Conservation (phyloP, 768 basidiomycete genomes). For the Mycena chlorophos region DNA sequence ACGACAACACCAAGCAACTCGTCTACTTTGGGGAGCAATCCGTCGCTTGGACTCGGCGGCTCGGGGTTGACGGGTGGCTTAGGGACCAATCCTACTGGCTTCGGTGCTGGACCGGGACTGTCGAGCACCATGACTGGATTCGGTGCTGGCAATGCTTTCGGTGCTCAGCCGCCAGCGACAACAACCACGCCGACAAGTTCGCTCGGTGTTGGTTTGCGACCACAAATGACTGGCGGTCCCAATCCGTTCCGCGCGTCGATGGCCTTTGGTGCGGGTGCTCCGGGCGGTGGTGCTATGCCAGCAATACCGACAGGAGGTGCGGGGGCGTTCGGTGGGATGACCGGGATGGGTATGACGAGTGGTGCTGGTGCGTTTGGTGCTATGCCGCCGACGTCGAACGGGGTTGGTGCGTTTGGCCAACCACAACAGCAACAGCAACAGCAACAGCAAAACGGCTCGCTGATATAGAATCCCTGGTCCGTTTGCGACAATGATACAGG, state of each 20-base stretch:
- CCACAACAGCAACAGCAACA: slow-evolving; percentile 28
- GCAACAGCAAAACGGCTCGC: slow-evolving; percentile 46
- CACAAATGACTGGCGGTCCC: slow-evolving; percentile 61
- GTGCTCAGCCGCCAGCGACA: neutral
- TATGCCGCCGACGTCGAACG: slow-evolving; percentile 15
- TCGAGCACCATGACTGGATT: slow-evolving; percentile 9
- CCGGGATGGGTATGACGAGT: slow-evolving; percentile 9
- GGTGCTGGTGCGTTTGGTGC: slow-evolving; percentile 5
- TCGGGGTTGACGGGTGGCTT: slow-evolving; percentile 29
- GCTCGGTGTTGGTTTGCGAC: slow-evolving; percentile 54
- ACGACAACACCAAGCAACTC: neutral
- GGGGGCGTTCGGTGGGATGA: slow-evolving; percentile 3
- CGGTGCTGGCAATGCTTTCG: too few species aligned
- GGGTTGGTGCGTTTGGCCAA: slow-evolving; percentile 16
- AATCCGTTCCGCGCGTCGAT: slow-evolving; percentile 72
- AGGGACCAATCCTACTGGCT: slow-evolving; percentile 42
- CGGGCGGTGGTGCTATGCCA: slow-evolving; percentile 6
- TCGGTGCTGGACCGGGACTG: neutral
- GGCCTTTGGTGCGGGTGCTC: slow-evolving; percentile 35
- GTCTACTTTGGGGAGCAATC: too few species aligned
- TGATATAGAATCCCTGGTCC: slow-evolving; percentile 46
- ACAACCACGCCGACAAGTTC: slow-evolving; percentile 11
- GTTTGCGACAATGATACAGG: too few species aligned
- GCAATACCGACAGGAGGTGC: slow-evolving; percentile 15
- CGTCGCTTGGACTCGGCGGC: too few species aligned